These are phyloP conservation scores for Candida namnaoensis DNA, from an alignment of 805 yeast genomes.

Conservation along the genomic window DNA sequence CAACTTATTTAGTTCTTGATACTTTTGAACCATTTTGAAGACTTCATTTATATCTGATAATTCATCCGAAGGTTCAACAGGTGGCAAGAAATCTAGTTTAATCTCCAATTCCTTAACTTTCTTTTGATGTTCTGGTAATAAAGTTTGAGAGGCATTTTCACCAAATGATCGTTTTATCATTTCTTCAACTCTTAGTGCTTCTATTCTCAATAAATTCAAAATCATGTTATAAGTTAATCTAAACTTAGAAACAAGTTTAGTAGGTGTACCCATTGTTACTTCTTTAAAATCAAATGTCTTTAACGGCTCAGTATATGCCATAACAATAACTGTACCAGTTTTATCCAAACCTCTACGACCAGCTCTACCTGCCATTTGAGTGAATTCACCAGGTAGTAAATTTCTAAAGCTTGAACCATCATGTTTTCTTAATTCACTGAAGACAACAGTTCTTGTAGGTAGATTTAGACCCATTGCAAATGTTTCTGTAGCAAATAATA, in stretches of 20 bases:
- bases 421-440: constrained; percentile 77
- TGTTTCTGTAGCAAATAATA: constrained; percentile 93
- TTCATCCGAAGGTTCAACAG: constrained; percentile 27
- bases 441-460: constrained; percentile 95
- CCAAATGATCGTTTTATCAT: constrained; percentile 95
- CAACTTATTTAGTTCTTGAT: constrained; percentile 32
- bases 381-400: constrained; percentile 90
- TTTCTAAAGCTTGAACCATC: constrained; percentile 82
- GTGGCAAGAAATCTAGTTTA: constrained; percentile 29
- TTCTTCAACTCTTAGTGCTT: constrained; percentile 93
- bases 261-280: constrained; percentile 82
- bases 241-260: constrained; percentile 86
- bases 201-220: constrained; percentile 81
- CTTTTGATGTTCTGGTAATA: constrained; percentile 79
- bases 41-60: constrained; percentile 34
- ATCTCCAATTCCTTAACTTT: constrained; percentile 45
- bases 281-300: constrained; percentile 56
- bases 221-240: constrained; percentile 95
- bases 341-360: constrained; percentile 95
- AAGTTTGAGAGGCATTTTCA: constrained; percentile 79
- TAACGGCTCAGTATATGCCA: constrained; percentile 69
- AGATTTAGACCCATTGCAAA: constrained; percentile 97
- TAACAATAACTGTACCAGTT: constrained; percentile 89
- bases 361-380: constrained; percentile 99
- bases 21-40: constrained; percentile 35